Percentiles rank a stretch among this genome's conserved stretches.
Conservation (phyloP, 2,329 filamentous ascomycete genomes). For the Penicillium decumbens region DNA sequence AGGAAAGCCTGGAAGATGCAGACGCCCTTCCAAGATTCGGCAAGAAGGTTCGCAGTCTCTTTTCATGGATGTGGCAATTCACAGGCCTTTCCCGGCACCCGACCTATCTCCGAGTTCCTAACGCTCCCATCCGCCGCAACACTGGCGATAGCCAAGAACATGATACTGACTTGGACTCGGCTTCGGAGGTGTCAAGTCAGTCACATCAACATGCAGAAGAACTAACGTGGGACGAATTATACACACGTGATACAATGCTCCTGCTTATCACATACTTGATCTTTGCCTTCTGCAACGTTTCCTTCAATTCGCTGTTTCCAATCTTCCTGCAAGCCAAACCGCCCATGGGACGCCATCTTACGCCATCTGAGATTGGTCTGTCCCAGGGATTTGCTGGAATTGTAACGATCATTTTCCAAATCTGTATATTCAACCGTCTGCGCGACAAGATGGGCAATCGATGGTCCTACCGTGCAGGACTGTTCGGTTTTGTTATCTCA, state of each 20-base stretch:
- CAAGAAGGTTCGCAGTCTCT: slow-evolving; percentile 56
- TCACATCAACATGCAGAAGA: slow-evolving; percentile 43
- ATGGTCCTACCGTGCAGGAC: slow-evolving; percentile 70
- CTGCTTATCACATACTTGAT: slow-evolving; percentile 82
- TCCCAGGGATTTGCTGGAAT: slow-evolving; percentile 78
- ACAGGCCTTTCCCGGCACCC: slow-evolving; percentile 53
- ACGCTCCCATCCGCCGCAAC: slow-evolving; percentile 23
- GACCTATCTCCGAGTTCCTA: slow-evolving; percentile 51
- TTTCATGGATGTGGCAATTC: slow-evolving; percentile 67
- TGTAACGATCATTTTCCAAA: slow-evolving; percentile 84
- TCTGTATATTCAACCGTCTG: slow-evolving; percentile 74
- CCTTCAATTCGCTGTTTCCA: slow-evolving; percentile 91
- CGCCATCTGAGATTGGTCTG: slow-evolving; percentile 75
- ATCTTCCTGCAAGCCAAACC: slow-evolving; percentile 75
- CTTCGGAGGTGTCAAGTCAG: slow-evolving; percentile 38
- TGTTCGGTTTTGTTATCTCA: slow-evolving; percentile 74
- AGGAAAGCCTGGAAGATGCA: slow-evolving; percentile 74
- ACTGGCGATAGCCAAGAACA: slow-evolving; percentile 31
- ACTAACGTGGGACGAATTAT: slow-evolving; percentile 56
- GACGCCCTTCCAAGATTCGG: slow-evolving; percentile 58
- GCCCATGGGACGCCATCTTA: slow-evolving; percentile 71
- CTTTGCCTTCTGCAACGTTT: slow-evolving; percentile 90
- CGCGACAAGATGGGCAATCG: slow-evolving; percentile 79
- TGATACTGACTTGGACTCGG: slow-evolving; percentile 44
- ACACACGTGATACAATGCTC: slow-evolving; percentile 76